A percentile compares a stretch with the other conserved stretches of the same genome.
Evolutionary conservation across 805 yeast genomes (phyloP).

Genomic region (Millerozyma acaciae): DNA sequence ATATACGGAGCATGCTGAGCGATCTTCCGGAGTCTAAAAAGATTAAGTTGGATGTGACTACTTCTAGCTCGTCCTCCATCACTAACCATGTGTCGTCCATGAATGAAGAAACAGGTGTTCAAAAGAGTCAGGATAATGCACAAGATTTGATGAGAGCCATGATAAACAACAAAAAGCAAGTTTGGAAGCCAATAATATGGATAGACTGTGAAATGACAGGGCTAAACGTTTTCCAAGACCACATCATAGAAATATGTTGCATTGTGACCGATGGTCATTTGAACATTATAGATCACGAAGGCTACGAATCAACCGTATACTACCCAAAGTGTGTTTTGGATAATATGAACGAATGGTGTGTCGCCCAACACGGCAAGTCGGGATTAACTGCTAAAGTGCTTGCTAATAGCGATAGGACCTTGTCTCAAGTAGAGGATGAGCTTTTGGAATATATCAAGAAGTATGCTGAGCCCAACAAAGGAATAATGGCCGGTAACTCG

Average conservation of each 20-base stretch:
- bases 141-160: conserved; percentile 1
- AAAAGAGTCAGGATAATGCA: neutral
- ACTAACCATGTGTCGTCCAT: too few species aligned
- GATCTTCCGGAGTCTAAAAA: too few species aligned
- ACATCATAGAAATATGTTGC: conserved; percentile 89
- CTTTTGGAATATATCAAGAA: conserved; percentile 57
- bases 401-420: conserved; percentile 47
- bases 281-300: conserved; percentile 60
- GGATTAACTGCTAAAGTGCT: conserved; percentile 78
- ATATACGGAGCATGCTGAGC: too few species aligned
- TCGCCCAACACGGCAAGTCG: conserved; percentile 65
- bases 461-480: conserved; percentile 51
- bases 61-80: too few species aligned
- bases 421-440: conserved; percentile 61
- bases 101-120: neutral
- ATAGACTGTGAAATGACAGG: conserved; percentile 99
- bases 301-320: conserved; percentile 81
- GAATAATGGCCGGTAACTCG: conserved; percentile 85
- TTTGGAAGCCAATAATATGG: conserved; percentile 66
- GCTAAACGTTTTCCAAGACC: conserved; percentile 65
- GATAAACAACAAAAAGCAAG: conserved; percentile 1
- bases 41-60: too few species aligned
- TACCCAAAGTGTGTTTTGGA: conserved; percentile 59
- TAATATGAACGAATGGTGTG: conserved; percentile 86
- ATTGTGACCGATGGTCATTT: conserved; percentile 81